phyloP scores from a whole-genome alignment of 352 stramenopile species.

The Phytophthora idaei region DNA sequence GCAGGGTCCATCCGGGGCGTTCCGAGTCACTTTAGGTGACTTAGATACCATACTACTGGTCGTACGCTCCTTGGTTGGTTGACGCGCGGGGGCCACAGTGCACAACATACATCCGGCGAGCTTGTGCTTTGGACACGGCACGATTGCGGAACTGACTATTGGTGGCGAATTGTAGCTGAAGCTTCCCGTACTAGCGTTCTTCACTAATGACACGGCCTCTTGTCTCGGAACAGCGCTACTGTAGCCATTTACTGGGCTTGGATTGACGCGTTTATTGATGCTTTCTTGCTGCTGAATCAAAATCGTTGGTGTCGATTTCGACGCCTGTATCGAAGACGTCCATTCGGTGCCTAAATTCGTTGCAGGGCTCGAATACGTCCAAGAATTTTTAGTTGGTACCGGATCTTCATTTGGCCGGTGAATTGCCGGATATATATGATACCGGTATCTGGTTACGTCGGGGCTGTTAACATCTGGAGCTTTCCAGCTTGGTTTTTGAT shows the following conservation, averaged over 20 bases:
- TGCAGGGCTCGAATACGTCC: slow-evolving; percentile 6
- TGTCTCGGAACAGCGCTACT: slow-evolving; percentile 7
- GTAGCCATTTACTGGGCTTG: neutral
- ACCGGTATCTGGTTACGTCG: neutral
- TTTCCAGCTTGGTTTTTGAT: slow-evolving; percentile 3
- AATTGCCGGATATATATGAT: slow-evolving; percentile 16
- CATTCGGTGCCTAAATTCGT: slow-evolving; percentile 17
- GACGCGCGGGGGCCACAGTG: slow-evolving; percentile 14
- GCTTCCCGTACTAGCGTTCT: slow-evolving; percentile 7
- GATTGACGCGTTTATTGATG: neutral
- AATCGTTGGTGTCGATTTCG: slow-evolving; percentile 21
- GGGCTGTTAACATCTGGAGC: neutral
- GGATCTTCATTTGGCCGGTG: neutral
- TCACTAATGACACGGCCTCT: slow-evolving; percentile 18
- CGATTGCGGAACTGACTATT: neutral
- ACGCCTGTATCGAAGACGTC: slow-evolving; percentile 12
- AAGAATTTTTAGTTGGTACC: neutral
- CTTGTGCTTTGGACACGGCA: slow-evolving; percentile 58
- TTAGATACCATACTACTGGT: neutral
- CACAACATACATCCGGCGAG: slow-evolving; percentile 73
- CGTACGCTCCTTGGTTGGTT: neutral
- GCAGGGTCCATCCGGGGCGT: slow-evolving; percentile 36
- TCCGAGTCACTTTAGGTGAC: slow-evolving; percentile 5
- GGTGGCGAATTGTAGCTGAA: slow-evolving; percentile 12
- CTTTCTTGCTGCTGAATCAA: slow-evolving; percentile 14